phyloP scores from a whole-genome alignment of 225 moss, liverwort and hornwort genomes.

The Rhytidiadelphus loreus region DNA sequence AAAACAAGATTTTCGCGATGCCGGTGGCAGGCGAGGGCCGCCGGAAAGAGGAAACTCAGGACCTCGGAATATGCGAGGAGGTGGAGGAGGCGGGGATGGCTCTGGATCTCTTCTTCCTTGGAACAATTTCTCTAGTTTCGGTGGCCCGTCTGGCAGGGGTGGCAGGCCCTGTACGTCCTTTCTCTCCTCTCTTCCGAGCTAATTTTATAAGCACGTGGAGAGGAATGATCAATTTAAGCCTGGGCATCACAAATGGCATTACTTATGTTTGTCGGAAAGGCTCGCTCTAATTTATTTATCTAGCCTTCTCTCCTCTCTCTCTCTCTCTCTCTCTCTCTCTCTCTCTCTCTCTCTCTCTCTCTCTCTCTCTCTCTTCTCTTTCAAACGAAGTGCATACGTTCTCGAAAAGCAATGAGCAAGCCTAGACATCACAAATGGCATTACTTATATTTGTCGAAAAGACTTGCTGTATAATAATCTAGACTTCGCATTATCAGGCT shows the following conservation, averaged over 20 bases:
- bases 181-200: not conserved
- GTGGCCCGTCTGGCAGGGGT: constrained; percentile 43
- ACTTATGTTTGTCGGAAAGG: not conserved
- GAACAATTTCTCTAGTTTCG: constrained; percentile 32
- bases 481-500: not conserved
- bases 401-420: not conserved
- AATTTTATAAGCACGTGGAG: not conserved
- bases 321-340: too few species aligned
- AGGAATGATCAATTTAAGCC: not conserved
- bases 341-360: too few species aligned
- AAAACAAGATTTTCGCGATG: constrained; percentile 83
- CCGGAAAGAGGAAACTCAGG: constrained; percentile 29
- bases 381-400: not conserved
- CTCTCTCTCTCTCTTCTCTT: not conserved
- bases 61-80: constrained; percentile 15
- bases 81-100: constrained; percentile 1
- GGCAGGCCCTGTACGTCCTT: constrained; percentile 45
- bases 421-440: not conserved
- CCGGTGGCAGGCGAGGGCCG: constrained; percentile 49
- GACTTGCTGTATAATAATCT: not conserved
- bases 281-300: not conserved
- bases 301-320: not conserved
- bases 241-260: not conserved
- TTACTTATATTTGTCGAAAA: not conserved
- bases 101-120: constrained; percentile 41